Conservation (phyloP, 2,329 filamentous ascomycete genomes). For the Fusarium drepaniforme region DNA sequence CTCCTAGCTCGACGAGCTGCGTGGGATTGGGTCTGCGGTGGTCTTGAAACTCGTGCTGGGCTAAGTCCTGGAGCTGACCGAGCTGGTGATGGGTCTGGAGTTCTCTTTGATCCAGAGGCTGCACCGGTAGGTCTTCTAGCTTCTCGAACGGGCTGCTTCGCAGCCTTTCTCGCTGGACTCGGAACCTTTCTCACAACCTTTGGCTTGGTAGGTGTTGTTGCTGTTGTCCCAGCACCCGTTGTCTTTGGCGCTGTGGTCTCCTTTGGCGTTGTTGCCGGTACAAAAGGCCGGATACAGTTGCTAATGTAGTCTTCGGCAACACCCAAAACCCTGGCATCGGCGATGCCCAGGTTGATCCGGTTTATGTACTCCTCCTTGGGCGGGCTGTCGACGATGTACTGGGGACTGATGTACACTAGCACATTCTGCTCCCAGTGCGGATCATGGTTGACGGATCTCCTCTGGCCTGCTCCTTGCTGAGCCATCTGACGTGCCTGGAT, state of each 20-base stretch:
- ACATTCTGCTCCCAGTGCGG: constrained; percentile 47
- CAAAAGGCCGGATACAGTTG: constrained; percentile 52
- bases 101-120: constrained; percentile 20
- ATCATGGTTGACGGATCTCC: constrained; percentile 30
- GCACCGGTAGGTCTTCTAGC: constrained; percentile 18
- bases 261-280: constrained; percentile 43
- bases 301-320: constrained; percentile 51
- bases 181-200: constrained; percentile 33
- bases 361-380: constrained; percentile 56
- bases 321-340: constrained; percentile 52
- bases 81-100: constrained; percentile 41
- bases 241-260: constrained; percentile 22
- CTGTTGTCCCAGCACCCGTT: constrained; percentile 1
- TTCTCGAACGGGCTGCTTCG: constrained; percentile 29
- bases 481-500: constrained; percentile 41
- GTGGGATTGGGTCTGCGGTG: constrained; percentile 7
- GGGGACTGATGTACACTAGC: constrained; percentile 55
- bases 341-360: constrained; percentile 54
- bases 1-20: constrained; percentile 1
- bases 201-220: constrained; percentile 14
- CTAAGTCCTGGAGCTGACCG: constrained; percentile 22
- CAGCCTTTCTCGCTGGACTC: constrained; percentile 18
- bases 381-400: constrained; percentile 48
- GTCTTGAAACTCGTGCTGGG: constrained; percentile 1
- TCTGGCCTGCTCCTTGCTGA: constrained; percentile 29